Base-by-base conservation (phyloP, 306 rosid genomes). In the Cicer judaicum region DNA sequence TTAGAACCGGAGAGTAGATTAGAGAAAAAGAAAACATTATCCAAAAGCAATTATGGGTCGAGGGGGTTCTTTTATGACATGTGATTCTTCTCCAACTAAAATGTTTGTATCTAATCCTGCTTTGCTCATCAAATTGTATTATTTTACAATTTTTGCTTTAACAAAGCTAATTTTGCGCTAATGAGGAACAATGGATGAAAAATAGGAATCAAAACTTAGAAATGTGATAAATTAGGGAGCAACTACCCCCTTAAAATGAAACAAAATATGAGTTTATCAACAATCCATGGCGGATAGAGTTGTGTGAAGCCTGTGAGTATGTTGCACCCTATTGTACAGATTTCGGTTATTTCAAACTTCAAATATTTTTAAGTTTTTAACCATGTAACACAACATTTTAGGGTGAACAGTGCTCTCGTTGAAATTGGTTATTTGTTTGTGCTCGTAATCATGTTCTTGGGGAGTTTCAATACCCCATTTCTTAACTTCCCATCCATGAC, bases 361-460 rank as follows among this genome's bases (percentile, higher is more conserved):
- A 24, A 24, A 24, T 24, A 24, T 24, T 24, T 24, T 24, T 2
- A 24, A 67, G 49, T 44, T 74, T 54, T 48, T 68, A 47, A 53
- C 61, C 13, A 42, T 50, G 68, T 21, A 16, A 53, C 47, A 68
- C 18, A 60, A 47, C 69, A 44, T 57, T 62, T 78, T 70, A 16
- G 53, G 64, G 59, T 64, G 72, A 48, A 66, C 53, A 10, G 10
- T 13, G 12, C 34, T 73, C 36, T 62, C 3, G 24, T 12, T 0
- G 13, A 74, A 40, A 48, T 24, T 54, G 72, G 59, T 64, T 64
- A 43, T 36, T 56, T 74, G 60, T n/a, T 53, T 34, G 38, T 83
- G 53, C 70, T 47, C 12, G 41, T 7, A 11, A 14, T 18, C 60
- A 13, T 21, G 42, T 68, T 49, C 38, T 73, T 66, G 14, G 66